A percentile compares a stretch with the other conserved stretches of the same genome.
phyloP scores from a whole-genome alignment of 257 asterid genomes.

The Nicotiana benthamiana region DNA sequence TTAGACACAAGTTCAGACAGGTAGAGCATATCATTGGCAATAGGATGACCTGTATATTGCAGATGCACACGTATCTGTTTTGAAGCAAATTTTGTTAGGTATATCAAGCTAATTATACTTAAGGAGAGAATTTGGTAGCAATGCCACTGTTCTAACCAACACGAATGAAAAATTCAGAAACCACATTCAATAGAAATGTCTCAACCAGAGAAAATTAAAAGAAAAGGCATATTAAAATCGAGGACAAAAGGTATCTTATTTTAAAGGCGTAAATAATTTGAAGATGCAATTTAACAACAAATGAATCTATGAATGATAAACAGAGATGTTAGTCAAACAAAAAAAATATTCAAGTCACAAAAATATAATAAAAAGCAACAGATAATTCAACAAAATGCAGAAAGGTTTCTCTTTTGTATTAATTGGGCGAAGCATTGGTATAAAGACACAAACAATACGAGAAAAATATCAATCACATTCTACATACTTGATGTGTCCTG shows the following conservation, averaged over 20 bases:
- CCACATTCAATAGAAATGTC: background rate
- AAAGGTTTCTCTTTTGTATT: background rate
- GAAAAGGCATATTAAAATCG: background rate
- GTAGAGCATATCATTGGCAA: slow-evolving; percentile 90
- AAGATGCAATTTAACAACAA: background rate
- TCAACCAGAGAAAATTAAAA: background rate
- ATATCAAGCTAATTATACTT: background rate
- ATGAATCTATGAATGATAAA: background rate
- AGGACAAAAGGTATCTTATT: background rate
- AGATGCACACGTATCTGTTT: slow-evolving; percentile 92
- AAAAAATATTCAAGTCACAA: background rate
- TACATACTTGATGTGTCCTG: slow-evolving; percentile 85
- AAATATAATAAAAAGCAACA: background rate
- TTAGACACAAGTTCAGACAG: slow-evolving; percentile 33
- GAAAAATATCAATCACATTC: background rate
- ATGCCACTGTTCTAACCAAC: background rate
- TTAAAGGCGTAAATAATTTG: background rate
- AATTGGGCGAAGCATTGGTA: background rate
- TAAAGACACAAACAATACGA: background rate
- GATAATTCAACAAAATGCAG: background rate
- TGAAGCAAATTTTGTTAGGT: slow-evolving; percentile 2
- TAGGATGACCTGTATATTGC: slow-evolving; percentile 78
- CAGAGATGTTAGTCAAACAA: background rate
- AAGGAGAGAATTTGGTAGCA: background rate
- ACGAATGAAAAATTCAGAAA: background rate